Percentiles rank a stretch among this genome's conserved stretches.
Conservation (phyloP, 1,139 yeast genomes). For the Saccharomyces hybrid region DNA sequence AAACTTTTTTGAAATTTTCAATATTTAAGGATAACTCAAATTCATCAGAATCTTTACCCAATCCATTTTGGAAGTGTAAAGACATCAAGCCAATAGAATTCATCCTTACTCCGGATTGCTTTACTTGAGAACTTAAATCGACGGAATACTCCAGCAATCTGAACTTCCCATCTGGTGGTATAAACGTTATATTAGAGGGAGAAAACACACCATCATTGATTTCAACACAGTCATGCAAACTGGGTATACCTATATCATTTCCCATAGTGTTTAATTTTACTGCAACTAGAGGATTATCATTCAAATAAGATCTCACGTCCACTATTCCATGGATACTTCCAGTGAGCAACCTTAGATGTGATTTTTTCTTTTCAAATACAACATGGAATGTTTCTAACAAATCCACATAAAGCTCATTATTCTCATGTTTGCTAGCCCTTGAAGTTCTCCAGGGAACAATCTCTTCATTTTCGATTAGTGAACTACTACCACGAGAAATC, state of each 20-base stretch:
- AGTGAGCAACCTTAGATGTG: slow-evolving; percentile 13
- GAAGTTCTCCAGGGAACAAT: slow-evolving; percentile 69
- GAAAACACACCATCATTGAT: slow-evolving; percentile 29
- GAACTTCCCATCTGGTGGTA: slow-evolving; percentile 85
- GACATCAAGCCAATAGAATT: slow-evolving; percentile 47
- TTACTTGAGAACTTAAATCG: slow-evolving; percentile 36
- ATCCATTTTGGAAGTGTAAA: slow-evolving; percentile 51
- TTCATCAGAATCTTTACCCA: slow-evolving; percentile 59
- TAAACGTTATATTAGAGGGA: slow-evolving; percentile 42
- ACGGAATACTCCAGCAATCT: slow-evolving; percentile 58
- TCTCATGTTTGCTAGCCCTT: slow-evolving; percentile 50
- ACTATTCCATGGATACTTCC: slow-evolving; percentile 63
- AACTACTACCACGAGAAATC: neutral
- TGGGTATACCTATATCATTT: slow-evolving; percentile 42
- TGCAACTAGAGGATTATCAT: slow-evolving; percentile 69
- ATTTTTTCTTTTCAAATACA: slow-evolving; percentile 17
- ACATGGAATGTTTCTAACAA: slow-evolving; percentile 51
- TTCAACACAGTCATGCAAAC: slow-evolving; percentile 38
- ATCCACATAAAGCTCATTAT: slow-evolving; percentile 79
- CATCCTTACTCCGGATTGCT: slow-evolving; percentile 10
- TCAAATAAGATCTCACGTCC: slow-evolving; percentile 55
- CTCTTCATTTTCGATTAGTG: slow-evolving; percentile 11
- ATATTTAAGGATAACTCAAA: slow-evolving; percentile 66
- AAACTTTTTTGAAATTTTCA: slow-evolving; percentile 42
- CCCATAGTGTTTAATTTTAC: slow-evolving; percentile 44